phyloP scores from a whole-genome alignment of 192 early-diverging fungal genomes.

The Gryganskiella cystojenkinii region DNA sequence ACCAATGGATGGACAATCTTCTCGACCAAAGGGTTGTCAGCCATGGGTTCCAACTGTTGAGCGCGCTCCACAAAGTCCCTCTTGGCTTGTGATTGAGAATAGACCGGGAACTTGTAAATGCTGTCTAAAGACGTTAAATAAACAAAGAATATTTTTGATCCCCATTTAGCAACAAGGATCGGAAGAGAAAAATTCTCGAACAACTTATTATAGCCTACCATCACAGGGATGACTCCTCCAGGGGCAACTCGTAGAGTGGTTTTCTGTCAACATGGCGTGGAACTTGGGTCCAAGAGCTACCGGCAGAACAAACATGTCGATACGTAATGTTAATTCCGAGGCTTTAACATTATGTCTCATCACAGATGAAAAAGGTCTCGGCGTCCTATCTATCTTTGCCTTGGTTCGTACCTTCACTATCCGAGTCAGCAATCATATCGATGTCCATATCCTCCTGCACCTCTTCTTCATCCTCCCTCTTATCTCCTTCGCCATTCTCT shows the following conservation, averaged over 20 bases:
- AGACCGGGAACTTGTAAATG: conserved; percentile 43
- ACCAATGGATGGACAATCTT: conserved; percentile 33
- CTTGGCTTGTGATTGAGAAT: conserved; percentile 23
- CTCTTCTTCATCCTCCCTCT: background rate
- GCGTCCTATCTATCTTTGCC: no score
- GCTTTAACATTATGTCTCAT: no score
- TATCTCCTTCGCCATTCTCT: background rate
- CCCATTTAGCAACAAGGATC: no score
- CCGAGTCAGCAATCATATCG: conserved; percentile 13
- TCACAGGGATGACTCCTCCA: conserved; percentile 48
- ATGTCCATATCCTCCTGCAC: background rate
- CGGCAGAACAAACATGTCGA: background rate
- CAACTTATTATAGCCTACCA: background rate
- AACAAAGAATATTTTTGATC: no score
- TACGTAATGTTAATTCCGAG: no score
- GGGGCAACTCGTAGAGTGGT: conserved; percentile 25
- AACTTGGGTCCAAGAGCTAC: conserved; percentile 35
- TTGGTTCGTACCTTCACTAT: conserved; percentile 15
- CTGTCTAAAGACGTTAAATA: conserved; percentile 8
- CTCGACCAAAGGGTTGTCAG: conserved; percentile 1
- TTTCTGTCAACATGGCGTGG: conserved; percentile 36
- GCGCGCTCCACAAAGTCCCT: conserved; percentile 26
- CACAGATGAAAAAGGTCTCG: no score
- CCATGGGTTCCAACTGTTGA: conserved; percentile 2
- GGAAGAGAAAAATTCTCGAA: background rate